These are phyloP conservation scores for Anethum foeniculum DNA, from an alignment of 140 eudicot genomes.

Conservation along the genomic window DNA sequence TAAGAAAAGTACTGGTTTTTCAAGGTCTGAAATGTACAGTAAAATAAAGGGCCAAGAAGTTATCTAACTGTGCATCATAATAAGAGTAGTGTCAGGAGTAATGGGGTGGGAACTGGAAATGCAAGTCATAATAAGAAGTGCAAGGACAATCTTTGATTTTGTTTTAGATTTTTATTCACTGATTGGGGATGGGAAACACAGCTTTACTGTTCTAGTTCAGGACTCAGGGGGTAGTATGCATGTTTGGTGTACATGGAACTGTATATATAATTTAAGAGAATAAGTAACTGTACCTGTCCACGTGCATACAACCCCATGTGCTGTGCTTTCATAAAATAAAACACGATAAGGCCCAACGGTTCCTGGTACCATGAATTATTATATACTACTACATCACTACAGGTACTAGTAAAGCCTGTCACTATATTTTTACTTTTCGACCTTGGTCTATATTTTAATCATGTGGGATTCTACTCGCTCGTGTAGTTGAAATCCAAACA, in stretches of 20 bases:
- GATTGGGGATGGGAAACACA: slow-evolving; percentile 7
- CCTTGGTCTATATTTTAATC: neutral
- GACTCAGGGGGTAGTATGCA: neutral
- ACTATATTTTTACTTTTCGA: neutral
- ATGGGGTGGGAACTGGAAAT: neutral
- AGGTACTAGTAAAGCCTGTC: neutral
- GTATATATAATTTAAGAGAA: slow-evolving; percentile 3
- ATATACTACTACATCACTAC: neutral
- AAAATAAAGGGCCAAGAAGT: slow-evolving; percentile 14
- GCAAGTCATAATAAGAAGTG: neutral
- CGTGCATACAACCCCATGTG: slow-evolving; percentile 15
- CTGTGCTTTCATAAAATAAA: slow-evolving; percentile 2
- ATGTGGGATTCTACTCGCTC: no score
- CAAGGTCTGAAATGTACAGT: slow-evolving; percentile 3
- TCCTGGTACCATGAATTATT: slow-evolving; percentile 10
- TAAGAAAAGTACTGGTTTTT: slow-evolving; percentile 13
- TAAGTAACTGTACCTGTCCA: slow-evolving; percentile 9
- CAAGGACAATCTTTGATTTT: slow-evolving; percentile 19
- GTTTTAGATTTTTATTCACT: slow-evolving; percentile 21
- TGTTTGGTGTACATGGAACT: neutral
- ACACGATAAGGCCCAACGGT: slow-evolving; percentile 20
- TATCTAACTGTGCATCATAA: slow-evolving; percentile 6
- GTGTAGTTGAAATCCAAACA: no score
- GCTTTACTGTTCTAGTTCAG: neutral
- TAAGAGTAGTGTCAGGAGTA: neutral